Conservation (phyloP, 768 basidiomycete genomes). For the Fistulinella prunicolor region DNA sequence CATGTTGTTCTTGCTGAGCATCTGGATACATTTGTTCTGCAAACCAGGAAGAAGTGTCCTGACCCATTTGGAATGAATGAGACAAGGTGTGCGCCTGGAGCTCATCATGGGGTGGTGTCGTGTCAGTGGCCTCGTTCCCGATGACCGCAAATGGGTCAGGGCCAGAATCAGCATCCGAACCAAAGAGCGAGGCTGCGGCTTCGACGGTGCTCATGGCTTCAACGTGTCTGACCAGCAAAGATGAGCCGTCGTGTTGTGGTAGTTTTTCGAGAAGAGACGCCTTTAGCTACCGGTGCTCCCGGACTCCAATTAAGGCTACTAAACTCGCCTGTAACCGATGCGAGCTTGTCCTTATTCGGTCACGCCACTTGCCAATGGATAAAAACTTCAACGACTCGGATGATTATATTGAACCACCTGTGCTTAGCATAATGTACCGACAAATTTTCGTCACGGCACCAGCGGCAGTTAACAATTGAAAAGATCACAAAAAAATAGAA, state of each 20-base stretch:
- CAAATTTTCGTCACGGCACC: slow-evolving; percentile 1
- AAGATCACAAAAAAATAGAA: slow-evolving; percentile 17
- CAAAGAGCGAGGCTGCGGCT: slow-evolving; percentile 82
- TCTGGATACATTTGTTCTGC: slow-evolving; percentile 33
- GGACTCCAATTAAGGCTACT: background rate
- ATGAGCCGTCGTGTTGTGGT: slow-evolving; percentile 7
- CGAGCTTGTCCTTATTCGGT: slow-evolving; percentile 24
- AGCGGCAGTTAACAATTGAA: slow-evolving; percentile 1
- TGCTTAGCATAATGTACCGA: slow-evolving; percentile 17
- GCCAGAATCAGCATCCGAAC: slow-evolving; percentile 51
- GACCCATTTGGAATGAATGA: slow-evolving; percentile 30
- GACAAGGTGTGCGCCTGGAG: slow-evolving; percentile 22
- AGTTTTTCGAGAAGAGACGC: slow-evolving; percentile 14
- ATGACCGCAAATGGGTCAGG: slow-evolving; percentile 65
- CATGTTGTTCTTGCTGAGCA: slow-evolving; percentile 23
- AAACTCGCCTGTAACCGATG: slow-evolving; percentile 5
- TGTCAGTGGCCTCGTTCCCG: slow-evolving; percentile 38
- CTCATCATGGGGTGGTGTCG: slow-evolving; percentile 28
- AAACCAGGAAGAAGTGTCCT: slow-evolving; percentile 40
- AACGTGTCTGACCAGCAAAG: slow-evolving; percentile 27
- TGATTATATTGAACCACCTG: slow-evolving; percentile 19
- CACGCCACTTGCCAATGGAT: slow-evolving; percentile 19
- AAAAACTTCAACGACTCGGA: slow-evolving; percentile 8
- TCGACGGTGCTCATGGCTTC: slow-evolving; percentile 62
- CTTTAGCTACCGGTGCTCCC: background rate